These are phyloP conservation scores for Coemansia interrupta DNA, from an alignment of 192 early-diverging fungal genomes.

Conservation along the genomic window DNA sequence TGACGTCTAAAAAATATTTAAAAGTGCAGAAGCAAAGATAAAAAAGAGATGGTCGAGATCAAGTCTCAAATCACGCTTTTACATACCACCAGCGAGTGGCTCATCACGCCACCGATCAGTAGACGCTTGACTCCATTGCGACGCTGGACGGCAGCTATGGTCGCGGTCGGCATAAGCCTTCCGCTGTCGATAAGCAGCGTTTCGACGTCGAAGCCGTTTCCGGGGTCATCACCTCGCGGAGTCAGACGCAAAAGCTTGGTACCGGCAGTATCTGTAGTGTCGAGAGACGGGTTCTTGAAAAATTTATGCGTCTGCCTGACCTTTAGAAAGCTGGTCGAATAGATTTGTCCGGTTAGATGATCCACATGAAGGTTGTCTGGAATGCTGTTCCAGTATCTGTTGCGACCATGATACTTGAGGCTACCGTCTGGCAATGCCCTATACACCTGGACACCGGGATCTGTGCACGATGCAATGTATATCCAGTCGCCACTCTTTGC, in stretches of 20 bases:
- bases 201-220: conserved; percentile 19
- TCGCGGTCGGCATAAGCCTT: conserved; percentile 41
- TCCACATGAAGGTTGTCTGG: conserved; percentile 46
- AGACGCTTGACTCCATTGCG: conserved; percentile 32
- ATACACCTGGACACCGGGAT: conserved; percentile 40
- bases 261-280: conserved; percentile 29
- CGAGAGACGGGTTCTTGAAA: conserved; percentile 28
- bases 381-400: conserved; percentile 18
- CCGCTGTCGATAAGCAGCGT: conserved; percentile 37
- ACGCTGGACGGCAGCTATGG: conserved; percentile 44
- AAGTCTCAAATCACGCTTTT: conserved; percentile 5
- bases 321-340: conserved; percentile 35
- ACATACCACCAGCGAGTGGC: conserved; percentile 27
- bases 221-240: conserved; percentile 7
- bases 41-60: no score
- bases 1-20: background rate
- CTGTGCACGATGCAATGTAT: conserved; percentile 41
- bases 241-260: conserved; percentile 34
- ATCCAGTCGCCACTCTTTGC: conserved; percentile 29
- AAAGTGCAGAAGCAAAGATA: background rate
- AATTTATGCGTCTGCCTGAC: conserved; percentile 22
- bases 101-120: conserved; percentile 42
- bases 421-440: conserved; percentile 1
- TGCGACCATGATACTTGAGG: conserved; percentile 22
- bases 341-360: conserved; percentile 36